Evolutionary conservation across 306 rosid genomes (phyloP).

Genomic region (Casuarina equisetifolia): DNA sequence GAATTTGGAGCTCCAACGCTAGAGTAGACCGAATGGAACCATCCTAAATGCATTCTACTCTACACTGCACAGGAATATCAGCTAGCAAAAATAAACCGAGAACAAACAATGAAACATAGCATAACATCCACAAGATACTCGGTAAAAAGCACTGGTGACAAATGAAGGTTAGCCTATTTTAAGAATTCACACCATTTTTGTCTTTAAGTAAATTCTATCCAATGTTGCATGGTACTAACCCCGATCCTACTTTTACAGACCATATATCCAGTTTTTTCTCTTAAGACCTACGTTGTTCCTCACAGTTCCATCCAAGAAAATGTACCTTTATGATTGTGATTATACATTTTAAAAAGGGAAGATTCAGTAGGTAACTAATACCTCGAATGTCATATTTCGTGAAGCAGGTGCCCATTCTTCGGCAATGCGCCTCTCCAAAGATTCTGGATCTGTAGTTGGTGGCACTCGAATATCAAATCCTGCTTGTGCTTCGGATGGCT

Average conservation of each 20-base stretch:
- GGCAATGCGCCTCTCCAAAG: slow-evolving; percentile 56
- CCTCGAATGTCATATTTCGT: slow-evolving; percentile 83
- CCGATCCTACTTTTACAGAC: background rate
- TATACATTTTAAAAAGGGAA: too few relatives aligned
- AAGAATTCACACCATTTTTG: background rate
- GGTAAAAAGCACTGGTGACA: background rate
- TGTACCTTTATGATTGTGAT: background rate
- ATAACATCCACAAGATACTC: background rate
- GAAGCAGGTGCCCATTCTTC: slow-evolving; percentile 80
- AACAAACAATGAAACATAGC: background rate
- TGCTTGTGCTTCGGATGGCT: slow-evolving; percentile 99
- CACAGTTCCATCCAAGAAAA: background rate
- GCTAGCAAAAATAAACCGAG: background rate
- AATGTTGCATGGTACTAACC: background rate
- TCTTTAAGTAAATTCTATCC: background rate
- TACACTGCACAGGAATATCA: background rate
- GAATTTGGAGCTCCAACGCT: background rate
- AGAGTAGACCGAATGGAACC: background rate
- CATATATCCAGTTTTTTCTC: background rate
- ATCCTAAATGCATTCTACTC: background rate
- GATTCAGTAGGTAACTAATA: slow-evolving; percentile 9
- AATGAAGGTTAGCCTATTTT: too few relatives aligned
- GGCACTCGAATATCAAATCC: slow-evolving; percentile 92
- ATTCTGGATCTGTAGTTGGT: slow-evolving; percentile 60
- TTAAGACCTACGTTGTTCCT: background rate